Conservation (phyloP, 805 yeast genomes). For the Yamadazyma endophytica region DNA sequence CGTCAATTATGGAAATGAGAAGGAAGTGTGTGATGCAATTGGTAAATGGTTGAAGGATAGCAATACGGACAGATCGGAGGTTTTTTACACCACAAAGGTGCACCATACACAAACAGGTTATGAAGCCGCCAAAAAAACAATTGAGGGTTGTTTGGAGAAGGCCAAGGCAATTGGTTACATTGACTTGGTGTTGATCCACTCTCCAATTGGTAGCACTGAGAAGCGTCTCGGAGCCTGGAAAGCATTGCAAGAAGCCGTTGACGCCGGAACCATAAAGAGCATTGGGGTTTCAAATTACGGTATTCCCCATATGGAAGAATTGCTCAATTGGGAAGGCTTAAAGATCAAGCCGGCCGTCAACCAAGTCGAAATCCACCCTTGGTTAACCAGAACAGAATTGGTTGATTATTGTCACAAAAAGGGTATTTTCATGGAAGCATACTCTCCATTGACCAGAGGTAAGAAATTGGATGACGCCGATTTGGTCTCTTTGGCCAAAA, state of each 20-base stretch:
- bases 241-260: slow-evolving; percentile 73
- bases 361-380: slow-evolving; percentile 33
- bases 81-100: slow-evolving; percentile 37
- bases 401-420: slow-evolving; percentile 49
- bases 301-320: slow-evolving; percentile 19
- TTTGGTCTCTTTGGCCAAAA: slow-evolving; percentile 45
- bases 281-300: slow-evolving; percentile 36
- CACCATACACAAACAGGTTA: slow-evolving; percentile 29
- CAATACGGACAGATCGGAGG: slow-evolving; percentile 20
- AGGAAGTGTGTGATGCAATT: slow-evolving; percentile 49
- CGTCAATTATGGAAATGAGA: slow-evolving; percentile 60
- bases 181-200: slow-evolving; percentile 47
- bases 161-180: slow-evolving; percentile 34
- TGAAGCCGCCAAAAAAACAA: slow-evolving; percentile 27
- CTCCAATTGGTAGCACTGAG: slow-evolving; percentile 36
- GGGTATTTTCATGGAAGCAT: slow-evolving; percentile 66
- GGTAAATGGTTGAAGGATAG: slow-evolving; percentile 42
- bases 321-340: slow-evolving; percentile 17
- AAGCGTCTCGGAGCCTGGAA: slow-evolving; percentile 56
- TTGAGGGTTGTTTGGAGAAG: slow-evolving; percentile 24
- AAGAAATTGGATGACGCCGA: slow-evolving; percentile 51
- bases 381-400: slow-evolving; percentile 61
- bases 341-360: slow-evolving; percentile 29
- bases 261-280: slow-evolving; percentile 44
- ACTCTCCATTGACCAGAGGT: slow-evolving; percentile 74